Evolutionary conservation across 208 protist genomes (phyloP), one percentile per base, ranked within the genome.

Genomic region (Acanthamoeba sp.): DNA sequence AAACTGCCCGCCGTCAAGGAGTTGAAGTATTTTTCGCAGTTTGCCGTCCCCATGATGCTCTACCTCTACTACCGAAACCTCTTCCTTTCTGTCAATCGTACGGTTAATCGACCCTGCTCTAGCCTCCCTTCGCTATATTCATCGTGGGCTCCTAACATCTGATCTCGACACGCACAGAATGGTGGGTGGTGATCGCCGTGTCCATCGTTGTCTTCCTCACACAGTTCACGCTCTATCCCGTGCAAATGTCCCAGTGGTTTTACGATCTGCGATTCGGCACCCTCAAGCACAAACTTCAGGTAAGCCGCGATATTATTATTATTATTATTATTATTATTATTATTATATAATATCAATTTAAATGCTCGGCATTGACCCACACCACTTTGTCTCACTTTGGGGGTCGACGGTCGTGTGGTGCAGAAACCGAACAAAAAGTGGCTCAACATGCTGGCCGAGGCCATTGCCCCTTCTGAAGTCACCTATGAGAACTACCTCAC

Each of bases 51-150:
- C 16, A 40, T 90, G 32, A 90, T 69, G 52, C 36, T 90, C 34
- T 90, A 62, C 38, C 84, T 90, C 57, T 90, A 90, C 84, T 90
- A 90, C 32, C 84, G 84, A 34, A 90, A 90, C 84, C n/a, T 90
- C 24, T 90, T 90, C 52, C 84, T 90, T 69, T 69, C 52, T 9
- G 57, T 90, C 42, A 71, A 84, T 27, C 57, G 84, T 90, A 66
- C 52, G 4, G 24, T 89, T 89, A 10, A n/a, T 89, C 29, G 1
- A 2, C 48, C 4, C 36, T 14, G 0, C 22, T 27, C 0, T 7
- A 10, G 22, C 80, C 34, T 14, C 18, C 80, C n/a, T n/a, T n/a
- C n/a, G n/a, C n/a, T n/a, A n/a, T n/a, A n/a, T n/a, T n/a, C n/a
- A n/a, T n/a, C n/a, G n/a, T n/a, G n/a, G n/a, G n/a, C n/a, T n/a